Evolutionary conservation across 2,329 filamentous ascomycete species (phyloP), one percentile per base, ranked within the genome.

Genomic region (Penicillium sp.): DNA sequence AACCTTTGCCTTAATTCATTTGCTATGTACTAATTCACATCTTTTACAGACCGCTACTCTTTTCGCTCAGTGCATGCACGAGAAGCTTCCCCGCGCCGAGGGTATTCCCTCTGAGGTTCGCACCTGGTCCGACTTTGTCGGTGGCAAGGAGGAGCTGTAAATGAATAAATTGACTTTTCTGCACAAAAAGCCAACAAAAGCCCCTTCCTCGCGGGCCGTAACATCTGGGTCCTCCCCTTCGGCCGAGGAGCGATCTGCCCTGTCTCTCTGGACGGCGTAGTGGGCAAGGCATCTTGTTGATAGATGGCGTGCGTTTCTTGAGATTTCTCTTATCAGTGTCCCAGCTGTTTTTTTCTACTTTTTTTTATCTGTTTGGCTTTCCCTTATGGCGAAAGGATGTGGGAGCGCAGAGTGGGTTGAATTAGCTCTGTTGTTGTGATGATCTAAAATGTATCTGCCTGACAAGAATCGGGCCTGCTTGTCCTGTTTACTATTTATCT

Each of bases 41-140:
- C 55, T 46, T 10, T 53, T 27, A 31, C 66, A 97, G 92, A 99
- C 95, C 68, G 94, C 95, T 60, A 88, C 95, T 65, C 90, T 98
- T 69, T 98, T 98, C 73, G 92, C 95, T 62, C 91, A 92, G 78
- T 98, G 95, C 80, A 96, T 99, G 91, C 95, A 84, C 79, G 91
- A 92, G 84, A 99, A 98, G 83, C 85, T 99, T 51, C 95, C 95
- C 61, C 88, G 91, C 70, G 81, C 86, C 62, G 91, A 95, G 74
- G 94, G 92, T 55, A 94, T 97, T 64, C 95, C 95, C 50, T 82
- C 86, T 50, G 95, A 99, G 80, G 95, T 98, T 71, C 88, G 90
- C 76, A 88, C 89, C 72, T 99, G 95, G 95, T 96, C 91, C 66
- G 89, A 98, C 71, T 99, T 98, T 77, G 90, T 96, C 70, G 92